A percentile compares a stretch with the other conserved stretches of the same genome.
Evolutionary conservation across 257 asterid genomes (phyloP).

Genomic region (Solanum chmielewskii): DNA sequence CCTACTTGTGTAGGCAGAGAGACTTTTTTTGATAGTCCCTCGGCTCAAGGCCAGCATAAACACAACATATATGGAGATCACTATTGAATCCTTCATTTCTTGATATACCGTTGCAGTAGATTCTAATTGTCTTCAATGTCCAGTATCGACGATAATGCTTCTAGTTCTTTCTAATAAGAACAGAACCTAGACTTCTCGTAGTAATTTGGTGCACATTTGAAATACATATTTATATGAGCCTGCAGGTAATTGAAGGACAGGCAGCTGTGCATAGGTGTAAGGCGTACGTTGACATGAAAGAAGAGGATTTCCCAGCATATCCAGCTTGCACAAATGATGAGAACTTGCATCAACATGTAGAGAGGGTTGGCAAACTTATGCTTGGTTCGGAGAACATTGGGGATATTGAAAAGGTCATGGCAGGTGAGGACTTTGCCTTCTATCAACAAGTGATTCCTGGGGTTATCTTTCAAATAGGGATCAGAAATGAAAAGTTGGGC

Average conservation of each 20-base stretch:
- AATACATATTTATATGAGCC: neutral
- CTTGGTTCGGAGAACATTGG: slow-evolving; percentile 43
- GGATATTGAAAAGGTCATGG: slow-evolving; percentile 43
- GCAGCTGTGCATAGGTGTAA: slow-evolving; percentile 57
- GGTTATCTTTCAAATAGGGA: slow-evolving; percentile 45
- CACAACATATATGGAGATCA: neutral
- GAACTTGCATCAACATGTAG: slow-evolving; percentile 39
- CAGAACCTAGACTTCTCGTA: neutral
- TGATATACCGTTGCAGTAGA: neutral
- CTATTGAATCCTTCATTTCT: neutral
- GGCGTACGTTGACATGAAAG: slow-evolving; percentile 41
- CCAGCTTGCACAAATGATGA: slow-evolving; percentile 65
- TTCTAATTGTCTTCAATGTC: neutral
- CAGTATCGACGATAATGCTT: neutral
- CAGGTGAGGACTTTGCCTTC: slow-evolving; percentile 82
- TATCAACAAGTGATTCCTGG: slow-evolving; percentile 73
- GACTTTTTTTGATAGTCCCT: neutral
- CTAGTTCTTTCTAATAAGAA: neutral
- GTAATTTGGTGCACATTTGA: neutral
- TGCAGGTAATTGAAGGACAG: slow-evolving; percentile 63
- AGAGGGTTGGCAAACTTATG: slow-evolving; percentile 45
- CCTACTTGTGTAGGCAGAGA: neutral
- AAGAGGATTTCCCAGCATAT: slow-evolving; percentile 38
- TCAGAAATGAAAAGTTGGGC: slow-evolving; percentile 53
- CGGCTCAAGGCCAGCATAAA: neutral